Evolutionary conservation across 1,284 basidiomycete genomes (phyloP).

Genomic region (Hymenochaete sp.): DNA sequence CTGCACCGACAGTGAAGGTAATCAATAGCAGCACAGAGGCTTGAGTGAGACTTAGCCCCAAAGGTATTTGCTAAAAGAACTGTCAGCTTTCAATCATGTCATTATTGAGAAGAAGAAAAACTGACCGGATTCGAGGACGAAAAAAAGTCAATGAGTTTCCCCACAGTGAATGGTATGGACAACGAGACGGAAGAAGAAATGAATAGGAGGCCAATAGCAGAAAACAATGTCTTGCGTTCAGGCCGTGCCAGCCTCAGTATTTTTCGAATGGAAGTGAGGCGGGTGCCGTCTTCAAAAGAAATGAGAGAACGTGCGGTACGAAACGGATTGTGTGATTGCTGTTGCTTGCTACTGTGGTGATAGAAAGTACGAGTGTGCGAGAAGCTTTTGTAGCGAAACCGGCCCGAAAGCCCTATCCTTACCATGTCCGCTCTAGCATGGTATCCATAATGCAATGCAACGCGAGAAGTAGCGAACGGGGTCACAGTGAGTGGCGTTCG

Average conservation of each 20-base stretch:
- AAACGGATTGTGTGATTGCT: no score
- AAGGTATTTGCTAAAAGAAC: conserved; percentile 55
- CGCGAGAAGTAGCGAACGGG: no score
- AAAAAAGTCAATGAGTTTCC: conserved; percentile 89
- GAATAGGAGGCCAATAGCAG: conserved; percentile 61
- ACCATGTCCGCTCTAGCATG: no score
- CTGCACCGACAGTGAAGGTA: conserved; percentile 83
- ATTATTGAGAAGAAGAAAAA: conserved; percentile 16
- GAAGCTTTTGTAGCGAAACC: no score
- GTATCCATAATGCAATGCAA: no score
- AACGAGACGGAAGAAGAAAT: conserved; percentile 78
- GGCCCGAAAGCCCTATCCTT: no score
- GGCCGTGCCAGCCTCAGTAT: conserved; percentile 70
- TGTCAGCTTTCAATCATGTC: conserved; percentile 7
- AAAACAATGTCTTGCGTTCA: conserved; percentile 62
- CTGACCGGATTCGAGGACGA: conserved; percentile 61
- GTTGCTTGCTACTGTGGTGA: no score
- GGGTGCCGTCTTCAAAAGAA: not conserved
- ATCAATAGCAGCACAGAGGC: conserved; percentile 71
- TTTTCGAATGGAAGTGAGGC: conserved; percentile 60
- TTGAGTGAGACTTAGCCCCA: conserved; percentile 69
- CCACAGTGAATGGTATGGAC: conserved; percentile 85
- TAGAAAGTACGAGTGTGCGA: no score
- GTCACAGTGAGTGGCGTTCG: no score
- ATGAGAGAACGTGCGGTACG: no score